phyloP scores from a whole-genome alignment of 225 moss, liverwort and hornwort genomes.

The Physcomitrium patens region DNA sequence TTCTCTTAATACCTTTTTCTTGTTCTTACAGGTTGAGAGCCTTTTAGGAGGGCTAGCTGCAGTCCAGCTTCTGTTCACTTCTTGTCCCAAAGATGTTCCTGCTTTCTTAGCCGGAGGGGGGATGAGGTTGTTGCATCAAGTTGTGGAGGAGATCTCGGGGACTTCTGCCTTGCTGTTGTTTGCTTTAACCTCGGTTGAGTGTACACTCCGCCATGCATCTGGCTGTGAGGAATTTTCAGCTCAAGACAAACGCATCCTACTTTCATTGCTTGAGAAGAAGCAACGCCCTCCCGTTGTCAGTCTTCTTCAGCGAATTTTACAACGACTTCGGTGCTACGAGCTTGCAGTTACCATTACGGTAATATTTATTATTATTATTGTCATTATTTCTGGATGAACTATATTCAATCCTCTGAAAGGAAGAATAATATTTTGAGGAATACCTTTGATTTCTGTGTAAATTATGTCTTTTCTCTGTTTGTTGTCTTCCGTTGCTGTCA shows the following conservation, averaged over 20 bases:
- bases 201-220: conserved; percentile 70
- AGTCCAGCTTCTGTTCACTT: conserved; percentile 82
- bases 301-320: conserved; percentile 50
- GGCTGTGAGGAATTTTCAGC: conserved; percentile 78
- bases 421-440: background rate
- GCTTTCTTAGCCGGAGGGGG: conserved; percentile 78
- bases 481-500: conserved; percentile 18
- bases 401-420: conserved; percentile 3
- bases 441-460: conserved; percentile 15
- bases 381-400: conserved; percentile 16
- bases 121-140: conserved; percentile 68
- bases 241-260: conserved; percentile 37
- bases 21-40: conserved; percentile 72
- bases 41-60: conserved; percentile 95
- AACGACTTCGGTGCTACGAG: conserved; percentile 55
- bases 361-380: conserved; percentile 20
- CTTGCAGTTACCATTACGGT: conserved; percentile 53
- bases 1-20: conserved; percentile 24
- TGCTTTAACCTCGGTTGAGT: conserved; percentile 76
- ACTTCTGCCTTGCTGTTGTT: conserved; percentile 76
- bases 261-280: conserved; percentile 44
- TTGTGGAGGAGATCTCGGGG: conserved; percentile 70
- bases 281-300: conserved; percentile 52
- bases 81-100: conserved; percentile 61
- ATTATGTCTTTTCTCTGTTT: conserved; percentile 16